phyloP scores from a whole-genome alignment of 306 rosid species.

The Pueraria montana region DNA sequence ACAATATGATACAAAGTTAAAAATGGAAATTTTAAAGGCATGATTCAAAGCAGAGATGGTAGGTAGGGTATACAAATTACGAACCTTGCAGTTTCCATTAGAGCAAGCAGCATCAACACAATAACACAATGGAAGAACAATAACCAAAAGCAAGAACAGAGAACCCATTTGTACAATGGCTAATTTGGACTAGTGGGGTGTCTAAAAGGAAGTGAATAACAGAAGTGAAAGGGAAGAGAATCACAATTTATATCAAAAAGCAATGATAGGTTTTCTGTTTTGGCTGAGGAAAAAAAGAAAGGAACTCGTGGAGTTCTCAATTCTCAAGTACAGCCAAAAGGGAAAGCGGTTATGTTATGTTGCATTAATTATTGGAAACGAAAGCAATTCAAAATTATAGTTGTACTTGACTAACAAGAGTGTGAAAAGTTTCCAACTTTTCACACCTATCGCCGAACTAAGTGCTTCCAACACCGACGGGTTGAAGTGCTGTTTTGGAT shows the following conservation, averaged over 20 bases:
- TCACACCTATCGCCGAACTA: background rate
- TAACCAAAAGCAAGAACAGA: constrained; percentile 35
- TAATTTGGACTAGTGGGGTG: background rate
- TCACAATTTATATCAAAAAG: background rate
- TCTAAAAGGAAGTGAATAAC: background rate
- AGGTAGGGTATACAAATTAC: constrained; percentile 8
- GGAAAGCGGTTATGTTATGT: constrained; percentile 3
- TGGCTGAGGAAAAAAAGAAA: background rate
- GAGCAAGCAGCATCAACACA: constrained; percentile 62
- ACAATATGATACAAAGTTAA: background rate
- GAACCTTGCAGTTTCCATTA: constrained; percentile 69
- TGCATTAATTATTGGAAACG: background rate
- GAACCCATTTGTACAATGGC: constrained; percentile 38
- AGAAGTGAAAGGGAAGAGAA: background rate
- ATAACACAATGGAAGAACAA: constrained; percentile 37
- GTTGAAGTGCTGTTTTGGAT: background rate
- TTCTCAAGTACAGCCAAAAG: background rate
- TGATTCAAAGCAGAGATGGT: background rate
- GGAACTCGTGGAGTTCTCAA: background rate
- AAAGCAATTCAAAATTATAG: background rate
- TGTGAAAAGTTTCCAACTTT: background rate
- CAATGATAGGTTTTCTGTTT: background rate
- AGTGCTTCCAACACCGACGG: background rate
- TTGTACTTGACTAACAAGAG: background rate
- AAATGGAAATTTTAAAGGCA: background rate